phyloP scores from a whole-genome alignment of 371 early-diverging fungal genomes.

The Mucor plumbeus region DNA sequence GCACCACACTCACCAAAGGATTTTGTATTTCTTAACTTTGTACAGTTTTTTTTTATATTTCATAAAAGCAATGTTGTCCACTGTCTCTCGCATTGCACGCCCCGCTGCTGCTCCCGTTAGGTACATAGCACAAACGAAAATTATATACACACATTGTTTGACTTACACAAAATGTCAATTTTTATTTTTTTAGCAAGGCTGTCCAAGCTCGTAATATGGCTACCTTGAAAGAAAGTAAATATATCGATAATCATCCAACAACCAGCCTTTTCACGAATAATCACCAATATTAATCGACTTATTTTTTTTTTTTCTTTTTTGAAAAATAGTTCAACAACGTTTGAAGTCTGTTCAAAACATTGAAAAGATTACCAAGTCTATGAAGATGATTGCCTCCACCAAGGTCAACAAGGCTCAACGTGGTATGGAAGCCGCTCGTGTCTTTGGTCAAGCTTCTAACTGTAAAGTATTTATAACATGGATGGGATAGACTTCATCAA shows the following conservation, averaged over 20 bases:
- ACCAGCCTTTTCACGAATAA: neutral
- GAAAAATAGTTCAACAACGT: conserved; percentile 84
- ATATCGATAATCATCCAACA: conserved; percentile 1
- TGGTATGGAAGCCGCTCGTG: conserved; percentile 91
- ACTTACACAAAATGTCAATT: neutral
- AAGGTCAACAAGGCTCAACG: conserved; percentile 96
- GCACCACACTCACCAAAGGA: conserved; percentile 2
- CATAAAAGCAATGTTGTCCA: conserved; percentile 32
- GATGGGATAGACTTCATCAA: neutral
- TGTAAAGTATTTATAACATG: conserved; percentile 51
- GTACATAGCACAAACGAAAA: conserved; percentile 8
- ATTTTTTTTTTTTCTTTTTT: neutral
- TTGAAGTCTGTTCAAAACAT: conserved; percentile 97
- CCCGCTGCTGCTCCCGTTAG: conserved; percentile 40
- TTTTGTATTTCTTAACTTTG: conserved; percentile 11
- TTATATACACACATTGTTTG: neutral
- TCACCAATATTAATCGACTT: conserved; percentile 10
- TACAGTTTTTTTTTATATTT: conserved; percentile 14
- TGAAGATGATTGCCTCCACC: conserved; percentile 99
- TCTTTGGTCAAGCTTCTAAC: conserved; percentile 79
- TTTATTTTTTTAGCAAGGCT: conserved; percentile 42
- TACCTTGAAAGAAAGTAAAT: conserved; percentile 90
- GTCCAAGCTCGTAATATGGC: conserved; percentile 90
- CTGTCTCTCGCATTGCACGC: conserved; percentile 46
- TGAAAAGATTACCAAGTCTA: conserved; percentile 98